Conservation (phyloP, 2,329 filamentous ascomycete species). For the Zymoseptoria passerinii region DNA sequence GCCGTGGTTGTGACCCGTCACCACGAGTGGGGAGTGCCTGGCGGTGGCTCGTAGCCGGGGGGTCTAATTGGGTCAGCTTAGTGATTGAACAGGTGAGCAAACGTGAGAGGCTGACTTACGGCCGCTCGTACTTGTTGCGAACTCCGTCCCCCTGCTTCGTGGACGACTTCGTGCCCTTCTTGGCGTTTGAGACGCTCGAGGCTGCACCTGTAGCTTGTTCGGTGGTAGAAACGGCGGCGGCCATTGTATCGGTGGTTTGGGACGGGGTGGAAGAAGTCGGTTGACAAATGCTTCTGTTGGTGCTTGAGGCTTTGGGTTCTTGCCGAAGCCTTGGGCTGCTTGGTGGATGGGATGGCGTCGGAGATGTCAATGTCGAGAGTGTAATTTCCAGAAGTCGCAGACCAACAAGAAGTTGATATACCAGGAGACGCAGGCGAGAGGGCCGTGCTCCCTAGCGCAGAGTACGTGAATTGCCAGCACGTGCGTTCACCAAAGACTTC, state of each 20-base stretch:
- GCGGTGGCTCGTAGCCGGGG: background rate
- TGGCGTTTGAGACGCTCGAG: background rate
- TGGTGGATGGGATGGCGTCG: background rate
- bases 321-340: background rate
- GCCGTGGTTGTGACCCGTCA: background rate
- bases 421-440: too few species aligned
- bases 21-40: background rate
- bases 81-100: background rate
- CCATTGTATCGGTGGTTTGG: background rate
- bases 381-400: background rate
- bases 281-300: background rate
- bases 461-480: background rate
- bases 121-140: background rate
- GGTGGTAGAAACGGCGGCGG: background rate
- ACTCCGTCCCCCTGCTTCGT: background rate
- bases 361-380: background rate
- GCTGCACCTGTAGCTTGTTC: background rate
- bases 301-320: background rate
- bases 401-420: background rate
- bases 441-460: background rate
- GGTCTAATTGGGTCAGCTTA: background rate
- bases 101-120: background rate
- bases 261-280: background rate
- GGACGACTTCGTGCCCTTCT: background rate
- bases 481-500: background rate